These are phyloP conservation scores for Trichoderma sp. DNA, from an alignment of 2,329 filamentous ascomycete species.

Conservation along the genomic window DNA sequence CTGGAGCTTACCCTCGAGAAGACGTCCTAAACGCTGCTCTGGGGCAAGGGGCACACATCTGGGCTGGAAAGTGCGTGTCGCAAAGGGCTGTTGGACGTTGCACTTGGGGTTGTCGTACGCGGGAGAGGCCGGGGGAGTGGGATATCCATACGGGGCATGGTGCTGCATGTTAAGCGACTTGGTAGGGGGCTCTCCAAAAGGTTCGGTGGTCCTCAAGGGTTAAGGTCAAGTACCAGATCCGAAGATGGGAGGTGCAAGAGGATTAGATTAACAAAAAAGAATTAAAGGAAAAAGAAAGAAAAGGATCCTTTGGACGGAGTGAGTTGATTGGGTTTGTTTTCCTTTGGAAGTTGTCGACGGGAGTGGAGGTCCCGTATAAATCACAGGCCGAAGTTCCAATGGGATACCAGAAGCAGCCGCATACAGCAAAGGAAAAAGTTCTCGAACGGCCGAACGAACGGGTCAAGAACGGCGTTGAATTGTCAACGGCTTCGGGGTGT, in stretches of 20 bases:
- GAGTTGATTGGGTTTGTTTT: not conserved
- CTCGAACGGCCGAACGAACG: conserved; percentile 50
- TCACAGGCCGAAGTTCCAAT: conserved; percentile 11
- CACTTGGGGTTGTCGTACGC: conserved; percentile 50
- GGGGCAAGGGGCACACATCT: conserved; percentile 61
- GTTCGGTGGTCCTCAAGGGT: conserved; percentile 2
- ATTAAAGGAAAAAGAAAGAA: not conserved
- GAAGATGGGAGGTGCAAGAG: not conserved
- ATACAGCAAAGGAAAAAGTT: conserved; percentile 16
- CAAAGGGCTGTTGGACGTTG: conserved; percentile 37
- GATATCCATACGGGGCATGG: conserved; percentile 55
- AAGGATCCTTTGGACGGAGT: not conserved
- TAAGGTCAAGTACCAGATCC: conserved; percentile 10
- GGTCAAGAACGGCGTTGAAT: conserved; percentile 37
- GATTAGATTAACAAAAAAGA: conserved; percentile 4
- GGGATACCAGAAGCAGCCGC: conserved; percentile 23
- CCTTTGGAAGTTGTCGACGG: conserved; percentile 2
- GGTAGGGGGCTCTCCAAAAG: conserved; percentile 1
- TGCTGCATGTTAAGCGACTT: conserved; percentile 53
- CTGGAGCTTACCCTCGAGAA: conserved; percentile 79
- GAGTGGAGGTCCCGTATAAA: not conserved
- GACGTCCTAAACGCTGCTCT: conserved; percentile 80
- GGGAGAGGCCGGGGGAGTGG: conserved; percentile 57
- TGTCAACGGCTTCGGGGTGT: conserved; percentile 12
- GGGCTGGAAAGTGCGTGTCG: conserved; percentile 40